phyloP scores from a whole-genome alignment of 768 basidiomycete species.

The Cyathus striatus region DNA sequence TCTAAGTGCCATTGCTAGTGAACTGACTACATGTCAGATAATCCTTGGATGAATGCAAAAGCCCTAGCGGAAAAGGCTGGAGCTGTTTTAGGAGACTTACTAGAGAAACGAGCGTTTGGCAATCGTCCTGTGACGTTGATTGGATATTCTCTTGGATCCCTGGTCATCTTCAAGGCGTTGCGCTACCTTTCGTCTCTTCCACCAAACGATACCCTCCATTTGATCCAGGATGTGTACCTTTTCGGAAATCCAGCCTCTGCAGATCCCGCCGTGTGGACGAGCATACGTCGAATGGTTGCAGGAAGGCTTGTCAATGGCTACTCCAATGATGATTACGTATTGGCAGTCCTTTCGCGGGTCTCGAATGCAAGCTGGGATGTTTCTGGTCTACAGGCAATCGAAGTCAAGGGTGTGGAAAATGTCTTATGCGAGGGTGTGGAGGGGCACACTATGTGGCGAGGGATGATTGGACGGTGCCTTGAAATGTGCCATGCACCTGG shows the following conservation, averaged over 20 bases:
- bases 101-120: conserved; percentile 45
- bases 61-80: conserved; percentile 50
- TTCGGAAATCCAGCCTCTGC: conserved; percentile 46
- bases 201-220: conserved; percentile 35
- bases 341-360: conserved; percentile 45
- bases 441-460: conserved; percentile 47
- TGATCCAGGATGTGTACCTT: conserved; percentile 51
- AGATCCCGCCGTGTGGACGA: conserved; percentile 36
- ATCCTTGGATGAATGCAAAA: conserved; percentile 55
- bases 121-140: conserved; percentile 48
- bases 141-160: conserved; percentile 53
- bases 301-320: conserved; percentile 55
- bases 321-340: conserved; percentile 44
- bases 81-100: conserved; percentile 45
- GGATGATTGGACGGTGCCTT: conserved; percentile 42
- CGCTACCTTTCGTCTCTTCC: conserved; percentile 39
- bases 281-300: conserved; percentile 41
- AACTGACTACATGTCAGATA: conserved; percentile 29
- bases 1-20: neutral
- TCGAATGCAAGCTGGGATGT: conserved; percentile 44
- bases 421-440: conserved; percentile 40
- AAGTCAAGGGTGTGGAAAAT: conserved; percentile 49
- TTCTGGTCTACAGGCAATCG: conserved; percentile 43
- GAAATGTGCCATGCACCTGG: conserved; percentile 33
- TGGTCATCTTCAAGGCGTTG: conserved; percentile 54